Percentiles rank a stretch among this genome's conserved stretches.
phyloP scores from a whole-genome alignment of 2,329 filamentous ascomycete genomes.

The Leptographium radiaticola region DNA sequence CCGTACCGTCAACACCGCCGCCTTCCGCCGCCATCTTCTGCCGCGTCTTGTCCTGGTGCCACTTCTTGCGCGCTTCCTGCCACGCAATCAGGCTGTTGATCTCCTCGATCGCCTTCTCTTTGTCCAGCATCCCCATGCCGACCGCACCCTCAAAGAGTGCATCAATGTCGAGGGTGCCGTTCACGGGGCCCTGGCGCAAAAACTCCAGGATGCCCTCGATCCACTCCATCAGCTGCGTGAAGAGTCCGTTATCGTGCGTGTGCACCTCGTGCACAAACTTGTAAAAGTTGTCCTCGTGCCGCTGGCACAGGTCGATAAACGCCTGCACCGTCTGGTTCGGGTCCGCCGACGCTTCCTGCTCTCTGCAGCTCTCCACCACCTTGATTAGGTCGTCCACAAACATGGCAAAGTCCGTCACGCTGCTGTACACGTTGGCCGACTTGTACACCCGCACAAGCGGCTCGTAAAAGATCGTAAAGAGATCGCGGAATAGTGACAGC shows the following conservation, averaged over 20 bases:
- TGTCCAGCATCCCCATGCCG: conserved; percentile 54
- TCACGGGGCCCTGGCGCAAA: conserved; percentile 70
- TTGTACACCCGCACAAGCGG: conserved; percentile 96
- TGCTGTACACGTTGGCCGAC: conserved; percentile 94
- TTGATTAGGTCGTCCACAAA: conserved; percentile 90
- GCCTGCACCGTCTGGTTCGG: conserved; percentile 97
- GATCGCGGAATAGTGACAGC: conserved; percentile 83
- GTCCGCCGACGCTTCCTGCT: conserved; percentile 78
- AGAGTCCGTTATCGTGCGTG: conserved; percentile 89
- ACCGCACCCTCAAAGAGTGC: conserved; percentile 75
- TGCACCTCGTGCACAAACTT: conserved; percentile 99
- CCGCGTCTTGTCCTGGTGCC: conserved; percentile 93
- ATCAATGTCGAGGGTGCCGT: conserved; percentile 87
- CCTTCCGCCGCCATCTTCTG: conserved; percentile 97
- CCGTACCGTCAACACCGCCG: conserved; percentile 10
- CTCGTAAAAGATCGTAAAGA: conserved; percentile 98
- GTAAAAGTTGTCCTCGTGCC: conserved; percentile 95
- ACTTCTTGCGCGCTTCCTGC: conserved; percentile 93
- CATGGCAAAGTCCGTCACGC: conserved; percentile 86
- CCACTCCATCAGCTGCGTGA: conserved; percentile 94
- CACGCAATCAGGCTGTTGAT: conserved; percentile 79
- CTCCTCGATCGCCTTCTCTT: conserved; percentile 59
- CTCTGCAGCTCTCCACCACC: conserved; percentile 51
- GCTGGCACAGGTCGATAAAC: conserved; percentile 91
- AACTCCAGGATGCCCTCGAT: conserved; percentile 93